Percentiles rank a stretch among this genome's conserved stretches.
Evolutionary conservation across 2,329 filamentous ascomycete genomes (phyloP).

Genomic region (Colletotrichum sp.): DNA sequence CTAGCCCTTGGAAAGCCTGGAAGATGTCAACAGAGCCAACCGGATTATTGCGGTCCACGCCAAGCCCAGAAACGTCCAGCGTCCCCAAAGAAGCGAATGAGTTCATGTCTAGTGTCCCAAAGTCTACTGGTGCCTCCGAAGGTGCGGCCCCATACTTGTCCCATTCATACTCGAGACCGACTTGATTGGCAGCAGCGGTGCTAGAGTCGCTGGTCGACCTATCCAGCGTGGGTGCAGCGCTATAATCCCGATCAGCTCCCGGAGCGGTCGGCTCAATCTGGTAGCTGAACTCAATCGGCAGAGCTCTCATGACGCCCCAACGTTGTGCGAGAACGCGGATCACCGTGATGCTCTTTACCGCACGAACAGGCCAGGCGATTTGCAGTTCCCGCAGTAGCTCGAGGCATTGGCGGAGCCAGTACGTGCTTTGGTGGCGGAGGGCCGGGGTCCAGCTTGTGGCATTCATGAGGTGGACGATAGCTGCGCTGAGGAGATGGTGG

Average conservation of each 20-base stretch:
- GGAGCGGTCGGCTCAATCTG: not conserved
- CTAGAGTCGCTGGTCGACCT: not conserved
- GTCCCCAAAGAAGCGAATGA: not conserved
- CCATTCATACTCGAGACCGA: slow-evolving; percentile 6
- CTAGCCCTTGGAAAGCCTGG: not conserved
- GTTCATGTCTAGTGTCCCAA: not conserved
- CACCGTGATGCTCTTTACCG: slow-evolving; percentile 1
- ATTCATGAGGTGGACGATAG: slow-evolving; percentile 22
- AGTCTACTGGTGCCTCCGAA: not conserved
- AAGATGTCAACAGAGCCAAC: not conserved
- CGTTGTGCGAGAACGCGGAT: slow-evolving; percentile 7
- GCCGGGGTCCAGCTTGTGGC: slow-evolving; percentile 14
- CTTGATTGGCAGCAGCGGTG: not conserved
- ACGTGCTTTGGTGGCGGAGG: slow-evolving; percentile 14
- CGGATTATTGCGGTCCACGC: not conserved
- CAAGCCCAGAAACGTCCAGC: not conserved
- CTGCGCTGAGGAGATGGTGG: slow-evolving; percentile 22
- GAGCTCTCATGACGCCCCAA: slow-evolving; percentile 11
- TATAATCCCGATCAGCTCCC: not conserved
- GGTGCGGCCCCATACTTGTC: not conserved
- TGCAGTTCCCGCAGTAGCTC: slow-evolving; percentile 13
- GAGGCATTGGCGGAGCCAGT: slow-evolving; percentile 20
- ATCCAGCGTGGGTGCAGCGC: not conserved
- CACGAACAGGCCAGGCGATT: not conserved
- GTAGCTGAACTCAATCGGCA: slow-evolving; percentile 1